phyloP scores from a whole-genome alignment of 75 land plant genomes.

The Pseudotsuga menziesii region DNA sequence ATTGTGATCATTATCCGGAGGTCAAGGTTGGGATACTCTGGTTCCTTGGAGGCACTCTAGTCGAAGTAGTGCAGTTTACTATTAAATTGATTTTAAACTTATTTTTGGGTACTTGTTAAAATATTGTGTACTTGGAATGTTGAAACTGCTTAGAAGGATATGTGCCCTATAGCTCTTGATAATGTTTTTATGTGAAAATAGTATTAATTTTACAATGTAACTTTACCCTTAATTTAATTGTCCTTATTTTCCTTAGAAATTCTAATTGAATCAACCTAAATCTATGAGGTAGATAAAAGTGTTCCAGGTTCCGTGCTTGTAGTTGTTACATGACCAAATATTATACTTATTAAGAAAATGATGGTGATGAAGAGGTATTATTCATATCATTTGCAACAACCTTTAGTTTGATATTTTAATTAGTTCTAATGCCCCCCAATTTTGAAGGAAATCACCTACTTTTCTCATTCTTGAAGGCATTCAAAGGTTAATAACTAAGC shows the following conservation, averaged over 20 bases:
- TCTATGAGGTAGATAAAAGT: constrained; percentile 75
- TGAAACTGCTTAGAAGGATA: background rate
- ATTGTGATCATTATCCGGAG: constrained; percentile 50
- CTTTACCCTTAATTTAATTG: background rate
- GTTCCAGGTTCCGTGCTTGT: constrained; percentile 81
- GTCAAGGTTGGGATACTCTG: constrained; percentile 88
- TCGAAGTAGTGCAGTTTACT: constrained; percentile 42
- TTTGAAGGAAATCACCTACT: too few relatives aligned
- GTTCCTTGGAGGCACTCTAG: constrained; percentile 86
- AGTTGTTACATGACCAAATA: constrained; percentile 45
- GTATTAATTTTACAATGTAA: background rate
- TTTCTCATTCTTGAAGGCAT: too few relatives aligned
- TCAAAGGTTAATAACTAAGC: too few relatives aligned
- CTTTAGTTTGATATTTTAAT: background rate
- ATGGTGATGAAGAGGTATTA: constrained; percentile 96
- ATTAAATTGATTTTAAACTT: background rate
- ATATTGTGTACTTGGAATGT: background rate
- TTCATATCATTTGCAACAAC: background rate
- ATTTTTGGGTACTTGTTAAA: background rate
- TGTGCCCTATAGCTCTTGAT: background rate
- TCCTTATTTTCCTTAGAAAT: background rate
- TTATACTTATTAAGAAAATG: constrained; percentile 83
- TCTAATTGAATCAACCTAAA: background rate
- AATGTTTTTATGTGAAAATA: background rate
- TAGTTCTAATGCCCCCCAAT: too few relatives aligned